These are phyloP conservation scores for Potentilla sterilis DNA, from an alignment of 306 rosid genomes.

Conservation along the genomic window DNA sequence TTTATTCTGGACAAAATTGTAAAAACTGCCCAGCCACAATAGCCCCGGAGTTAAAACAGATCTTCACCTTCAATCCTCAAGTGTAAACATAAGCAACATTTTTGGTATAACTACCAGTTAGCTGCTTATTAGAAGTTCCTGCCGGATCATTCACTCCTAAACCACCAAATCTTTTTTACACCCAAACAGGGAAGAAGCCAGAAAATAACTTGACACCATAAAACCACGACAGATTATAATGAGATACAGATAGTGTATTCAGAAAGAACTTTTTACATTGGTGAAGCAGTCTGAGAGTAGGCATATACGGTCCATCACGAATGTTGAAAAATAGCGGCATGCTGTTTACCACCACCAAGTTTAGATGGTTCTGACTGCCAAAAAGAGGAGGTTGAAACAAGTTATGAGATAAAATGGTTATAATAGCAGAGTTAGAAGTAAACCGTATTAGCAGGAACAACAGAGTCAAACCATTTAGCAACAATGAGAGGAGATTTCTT, in stretches of 20 bases:
- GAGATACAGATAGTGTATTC: background rate
- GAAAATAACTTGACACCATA: background rate
- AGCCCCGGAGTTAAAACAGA: background rate
- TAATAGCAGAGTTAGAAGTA: constrained; percentile 9
- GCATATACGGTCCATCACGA: constrained; percentile 99
- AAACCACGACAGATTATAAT: background rate
- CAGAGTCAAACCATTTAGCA: constrained; percentile 66
- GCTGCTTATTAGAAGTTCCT: background rate
- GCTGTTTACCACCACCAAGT: constrained; percentile 86
- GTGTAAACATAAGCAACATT: background rate
- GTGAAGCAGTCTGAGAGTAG: constrained; percentile 92
- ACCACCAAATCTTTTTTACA: background rate
- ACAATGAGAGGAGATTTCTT: constrained; percentile 92
- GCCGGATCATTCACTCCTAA: background rate
- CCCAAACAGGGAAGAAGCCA: background rate
- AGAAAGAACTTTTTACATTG: constrained; percentile 60
- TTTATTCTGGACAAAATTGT: background rate
- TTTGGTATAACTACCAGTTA: background rate
- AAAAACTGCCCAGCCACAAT: background rate
- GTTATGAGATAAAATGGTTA: background rate
- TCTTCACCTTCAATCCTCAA: background rate
- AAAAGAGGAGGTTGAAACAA: constrained; percentile 16
- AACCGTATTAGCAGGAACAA: constrained; percentile 16
- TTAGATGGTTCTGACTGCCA: constrained; percentile 95
- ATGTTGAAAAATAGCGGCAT: constrained; percentile 91